Evolutionary conservation across 2,329 filamentous ascomycete species (phyloP), one percentile per base, ranked within the genome.

Genomic region (Claviceps pusilla): DNA sequence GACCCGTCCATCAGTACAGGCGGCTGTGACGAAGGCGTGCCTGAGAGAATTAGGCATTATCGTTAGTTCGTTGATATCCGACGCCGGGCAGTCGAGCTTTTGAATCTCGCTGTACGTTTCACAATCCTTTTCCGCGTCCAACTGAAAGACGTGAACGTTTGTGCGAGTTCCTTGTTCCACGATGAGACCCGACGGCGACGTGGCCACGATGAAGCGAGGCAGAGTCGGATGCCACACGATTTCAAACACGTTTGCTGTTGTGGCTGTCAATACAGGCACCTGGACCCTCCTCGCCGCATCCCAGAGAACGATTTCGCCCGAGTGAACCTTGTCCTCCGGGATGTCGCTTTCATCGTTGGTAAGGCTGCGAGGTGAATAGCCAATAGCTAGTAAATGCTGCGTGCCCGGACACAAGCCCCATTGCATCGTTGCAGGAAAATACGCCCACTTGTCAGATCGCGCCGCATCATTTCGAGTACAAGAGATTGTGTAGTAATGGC

Each of bases 51-150:
- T 83, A 0, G 80, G 76, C 70, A 75, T 73, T 41, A 83, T 72
- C 0, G 76, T 76, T 1, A 84, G 65, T 63, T 83, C 80, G 60
- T 84, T 84, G 60, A 84, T 80, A 57, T 84, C 81, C 0, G 73
- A 64, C 0, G 79, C 80, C 1, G 67, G 64, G 59, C 81, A 84
- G 62, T 84, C 80, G 1, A 84, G 71, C 0, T 73, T 72, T 60
- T 79, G 77, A 7, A 75, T 68, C 37, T 76, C 73, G 37, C 64
- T 66, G 57, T 69, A 72, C 2, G 60, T 62, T 7, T 58, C 63
- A 14, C 65, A 65, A 3, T 55, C 19, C 7, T 62, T 59, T 11
- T 63, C 58, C 11, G 41, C 52, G 52, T 65, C 66, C 12, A 56
- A 59, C 56, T 65, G 67, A 58, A 80, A 83, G 16, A 84, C 62